phyloP scores from a whole-genome alignment of 208 protist species.

The Wallacemonas sp. region DNA sequence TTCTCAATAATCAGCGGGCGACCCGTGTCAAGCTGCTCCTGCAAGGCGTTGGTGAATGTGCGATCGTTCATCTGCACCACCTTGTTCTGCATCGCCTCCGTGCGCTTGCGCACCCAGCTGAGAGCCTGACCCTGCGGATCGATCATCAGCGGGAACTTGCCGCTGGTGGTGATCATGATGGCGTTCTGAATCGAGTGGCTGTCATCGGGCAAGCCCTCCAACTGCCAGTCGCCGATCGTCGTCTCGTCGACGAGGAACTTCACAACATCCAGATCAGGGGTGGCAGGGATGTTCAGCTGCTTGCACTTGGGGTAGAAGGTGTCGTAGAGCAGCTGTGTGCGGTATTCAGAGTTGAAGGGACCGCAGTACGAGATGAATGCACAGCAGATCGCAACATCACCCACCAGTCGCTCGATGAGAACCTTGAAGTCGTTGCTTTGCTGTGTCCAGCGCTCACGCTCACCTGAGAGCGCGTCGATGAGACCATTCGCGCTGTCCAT shows the following conservation, averaged over 20 bases:
- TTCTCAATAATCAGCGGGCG: conserved; percentile 96
- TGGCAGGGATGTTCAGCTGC: conserved; percentile 90
- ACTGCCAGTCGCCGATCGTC: conserved; percentile 97
- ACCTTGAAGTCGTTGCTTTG: conserved; percentile 97
- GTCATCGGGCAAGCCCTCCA: conserved; percentile 98
- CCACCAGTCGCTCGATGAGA: conserved; percentile 93
- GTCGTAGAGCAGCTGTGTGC: conserved; percentile 91
- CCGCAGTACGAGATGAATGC: conserved; percentile 99
- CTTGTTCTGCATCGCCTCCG: conserved; percentile 77
- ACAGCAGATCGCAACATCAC: conserved; percentile 96
- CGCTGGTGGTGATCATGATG: conserved; percentile 97
- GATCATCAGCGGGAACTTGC: conserved; percentile 97
- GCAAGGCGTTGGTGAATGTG: conserved; percentile 92
- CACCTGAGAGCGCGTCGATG: conserved; percentile 96
- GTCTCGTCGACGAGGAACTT: conserved; percentile 97
- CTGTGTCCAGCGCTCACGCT: conserved; percentile 96
- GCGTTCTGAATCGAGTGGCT: conserved; percentile 99
- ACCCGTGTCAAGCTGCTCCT: conserved; percentile 93
- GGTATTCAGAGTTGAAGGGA: conserved; percentile 98
- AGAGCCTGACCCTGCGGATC: conserved; percentile 98
- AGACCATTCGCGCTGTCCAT: conserved; percentile 97
- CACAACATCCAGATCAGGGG: conserved; percentile 93
- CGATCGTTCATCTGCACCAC: conserved; percentile 94
- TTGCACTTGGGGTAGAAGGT: conserved; percentile 93
- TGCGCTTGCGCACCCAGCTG: conserved; percentile 94